Evolutionary conservation across 768 basidiomycete species (phyloP).

Genomic region (Auriscalpium vulgare): DNA sequence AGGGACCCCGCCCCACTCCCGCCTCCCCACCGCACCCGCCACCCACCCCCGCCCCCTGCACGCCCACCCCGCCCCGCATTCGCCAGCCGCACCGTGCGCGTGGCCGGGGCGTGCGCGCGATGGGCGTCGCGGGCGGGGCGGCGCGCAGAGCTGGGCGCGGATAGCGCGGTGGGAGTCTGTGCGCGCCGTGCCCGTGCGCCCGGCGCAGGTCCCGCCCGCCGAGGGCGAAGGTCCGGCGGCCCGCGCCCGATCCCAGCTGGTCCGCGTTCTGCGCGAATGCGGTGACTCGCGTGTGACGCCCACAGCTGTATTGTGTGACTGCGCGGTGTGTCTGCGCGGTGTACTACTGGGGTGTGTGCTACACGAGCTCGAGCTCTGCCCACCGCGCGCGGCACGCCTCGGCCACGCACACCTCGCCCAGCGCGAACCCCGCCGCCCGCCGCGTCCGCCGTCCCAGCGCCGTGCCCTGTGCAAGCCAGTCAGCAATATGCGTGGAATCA

Average conservation of each 20-base stretch:
- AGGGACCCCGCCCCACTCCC: not conserved
- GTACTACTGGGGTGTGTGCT: no score
- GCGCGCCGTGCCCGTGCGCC: no score
- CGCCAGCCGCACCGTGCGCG: no score
- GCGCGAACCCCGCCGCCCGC: conserved; percentile 8
- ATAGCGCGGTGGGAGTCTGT: no score
- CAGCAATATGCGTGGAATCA: not conserved
- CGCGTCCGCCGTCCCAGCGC: conserved; percentile 3
- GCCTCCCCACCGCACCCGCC: no score
- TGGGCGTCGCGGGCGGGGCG: no score
- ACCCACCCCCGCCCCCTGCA: no score
- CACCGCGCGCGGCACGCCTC: conserved; percentile 12
- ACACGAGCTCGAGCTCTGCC: conserved; percentile 2
- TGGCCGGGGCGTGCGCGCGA: no score
- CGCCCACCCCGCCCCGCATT: no score
- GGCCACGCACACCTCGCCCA: conserved; percentile 12
- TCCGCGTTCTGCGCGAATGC: not conserved
- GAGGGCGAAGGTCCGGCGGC: not conserved
- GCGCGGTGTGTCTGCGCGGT: no score
- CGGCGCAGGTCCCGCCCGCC: not conserved
- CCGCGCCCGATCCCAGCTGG: not conserved
- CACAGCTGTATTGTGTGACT: not conserved
- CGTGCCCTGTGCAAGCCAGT: conserved; percentile 2
- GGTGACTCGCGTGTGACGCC: not conserved
- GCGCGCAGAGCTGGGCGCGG: no score